A percentile compares a stretch with the other conserved stretches of the same genome.
Evolutionary conservation across 257 asterid genomes (phyloP).

Genomic region (Ophiorrhiza pumila): DNA sequence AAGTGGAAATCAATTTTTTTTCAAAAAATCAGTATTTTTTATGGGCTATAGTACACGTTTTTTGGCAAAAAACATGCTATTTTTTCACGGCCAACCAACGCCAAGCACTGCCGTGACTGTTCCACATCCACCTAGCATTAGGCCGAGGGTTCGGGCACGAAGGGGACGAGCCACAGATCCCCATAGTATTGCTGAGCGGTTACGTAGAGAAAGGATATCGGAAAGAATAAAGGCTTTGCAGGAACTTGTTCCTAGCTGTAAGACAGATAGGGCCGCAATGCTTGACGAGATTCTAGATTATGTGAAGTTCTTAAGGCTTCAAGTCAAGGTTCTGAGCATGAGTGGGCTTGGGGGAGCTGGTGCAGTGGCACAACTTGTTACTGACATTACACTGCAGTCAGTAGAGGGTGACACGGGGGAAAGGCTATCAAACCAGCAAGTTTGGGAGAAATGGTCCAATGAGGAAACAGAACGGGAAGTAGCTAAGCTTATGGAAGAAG

Average conservation of each 20-base stretch:
- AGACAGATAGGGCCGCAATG: slow-evolving; percentile 92
- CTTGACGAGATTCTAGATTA: slow-evolving; percentile 89
- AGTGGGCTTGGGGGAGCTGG: slow-evolving; percentile 90
- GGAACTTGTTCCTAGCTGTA: slow-evolving; percentile 91
- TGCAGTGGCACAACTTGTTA: slow-evolving; percentile 84
- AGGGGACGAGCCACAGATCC: slow-evolving; percentile 96
- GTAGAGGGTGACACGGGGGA: slow-evolving; percentile 60
- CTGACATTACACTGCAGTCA: slow-evolving; percentile 70
- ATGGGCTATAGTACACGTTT: too few species aligned
- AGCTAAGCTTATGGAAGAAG: slow-evolving; percentile 83
- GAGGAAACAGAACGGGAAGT: slow-evolving; percentile 76
- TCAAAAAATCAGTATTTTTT: too few species aligned
- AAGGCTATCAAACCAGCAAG: slow-evolving; percentile 46
- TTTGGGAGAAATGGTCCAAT: slow-evolving; percentile 89
- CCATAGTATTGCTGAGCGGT: slow-evolving; percentile 89
- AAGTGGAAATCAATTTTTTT: too few species aligned
- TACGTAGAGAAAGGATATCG: slow-evolving; percentile 83
- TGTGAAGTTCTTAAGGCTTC: slow-evolving; percentile 86
- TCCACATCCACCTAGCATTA: slow-evolving; percentile 65
- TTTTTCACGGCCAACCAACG: slow-evolving; percentile 70
- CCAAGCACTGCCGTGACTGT: slow-evolving; percentile 54
- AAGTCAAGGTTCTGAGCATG: slow-evolving; percentile 91
- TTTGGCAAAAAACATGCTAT: too few species aligned
- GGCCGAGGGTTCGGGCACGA: slow-evolving; percentile 86
- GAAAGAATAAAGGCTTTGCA: slow-evolving; percentile 92